Base-by-base conservation (phyloP, 192 early-diverging fungal species). In the Oehlia diaphana region DNA sequence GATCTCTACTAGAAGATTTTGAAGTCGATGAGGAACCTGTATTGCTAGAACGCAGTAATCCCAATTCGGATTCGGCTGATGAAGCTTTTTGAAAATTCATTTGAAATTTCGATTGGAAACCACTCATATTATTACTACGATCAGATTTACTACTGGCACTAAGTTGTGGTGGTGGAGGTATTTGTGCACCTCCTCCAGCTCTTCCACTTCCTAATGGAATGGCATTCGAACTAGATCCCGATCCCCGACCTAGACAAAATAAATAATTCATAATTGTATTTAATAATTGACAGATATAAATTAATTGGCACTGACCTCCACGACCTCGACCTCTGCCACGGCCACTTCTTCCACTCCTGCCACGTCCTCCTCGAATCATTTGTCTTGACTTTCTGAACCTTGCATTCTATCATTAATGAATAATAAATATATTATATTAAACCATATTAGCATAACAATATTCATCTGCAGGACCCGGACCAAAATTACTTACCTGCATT, bases 301-400 rank as follows among this genome's bases (percentile, higher is more conserved):
- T 21, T 6, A 53, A 72, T 28, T 10, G 13, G 12, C 28, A 26
- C 23, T 37, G 33, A 53, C 81, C 73, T 64, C 84, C 78, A 50
- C 85, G 80, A 37, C 88, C 83, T 39, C 87, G 37, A 7, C 89
- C 87, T 33, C 89, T 67, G 26, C 90, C 71, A 2, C 89, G 72
- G 35, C 88, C 85, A 23, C 91, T 76, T 19, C 90, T 80, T 10
- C 86, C 78, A 58, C 83, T n/a, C 9, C 83, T 79, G 16, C 83
- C 77, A 53, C 81, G 53, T 13, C 76, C 65, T 62, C 82, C 83
- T 50, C 84, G 68, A 66, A 77, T 79, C 49, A 84, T 80, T 53
- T 83, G 80, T 47, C 90, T 77, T 37, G 72, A 78, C 67, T 87
- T 89, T 58, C 90, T 78, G 79, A 95, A 95, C 26, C 91, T 78